Percentiles rank a stretch among this genome's conserved stretches.
Conservation (phyloP, 371 early-diverging fungal genomes). For the Gilbertella persicaria region DNA sequence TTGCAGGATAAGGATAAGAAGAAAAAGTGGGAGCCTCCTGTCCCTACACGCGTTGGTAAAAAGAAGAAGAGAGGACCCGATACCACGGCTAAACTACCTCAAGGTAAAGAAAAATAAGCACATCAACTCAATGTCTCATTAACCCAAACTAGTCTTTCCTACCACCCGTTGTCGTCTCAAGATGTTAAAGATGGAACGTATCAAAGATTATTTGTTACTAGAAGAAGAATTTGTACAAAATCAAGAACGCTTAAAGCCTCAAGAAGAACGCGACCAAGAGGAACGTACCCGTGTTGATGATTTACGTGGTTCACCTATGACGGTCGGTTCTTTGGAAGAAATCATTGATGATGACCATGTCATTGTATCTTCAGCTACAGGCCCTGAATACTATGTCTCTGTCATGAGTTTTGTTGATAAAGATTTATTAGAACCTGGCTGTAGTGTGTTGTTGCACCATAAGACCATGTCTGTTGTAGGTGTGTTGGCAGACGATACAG, state of each 20-base stretch:
- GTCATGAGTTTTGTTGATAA: slow-evolving; percentile 99
- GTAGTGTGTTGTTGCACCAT: slow-evolving; percentile 97
- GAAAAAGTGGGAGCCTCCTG: slow-evolving; percentile 99
- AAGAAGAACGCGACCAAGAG: slow-evolving; percentile 93
- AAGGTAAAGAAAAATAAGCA: slow-evolving; percentile 54
- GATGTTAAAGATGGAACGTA: slow-evolving; percentile 94
- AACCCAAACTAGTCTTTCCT: slow-evolving; percentile 87
- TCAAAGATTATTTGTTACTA: slow-evolving; percentile 96
- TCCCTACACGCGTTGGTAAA: slow-evolving; percentile 97
- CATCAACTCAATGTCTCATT: background rate
- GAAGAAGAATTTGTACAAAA: slow-evolving; percentile 99
- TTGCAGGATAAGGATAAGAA: slow-evolving; percentile 75
- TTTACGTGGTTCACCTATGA: slow-evolving; percentile 99
- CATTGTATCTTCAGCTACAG: slow-evolving; percentile 95
- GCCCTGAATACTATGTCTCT: slow-evolving; percentile 98
- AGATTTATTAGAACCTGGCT: slow-evolving; percentile 98
- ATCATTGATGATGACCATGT: slow-evolving; percentile 99
- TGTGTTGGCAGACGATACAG: slow-evolving; percentile 95
- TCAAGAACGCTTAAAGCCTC: slow-evolving; percentile 95
- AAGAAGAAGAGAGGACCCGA: slow-evolving; percentile 98
- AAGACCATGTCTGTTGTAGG: slow-evolving; percentile 96
- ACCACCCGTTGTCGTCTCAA: slow-evolving; percentile 97
- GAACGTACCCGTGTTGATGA: slow-evolving; percentile 97
- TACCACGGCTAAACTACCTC: slow-evolving; percentile 89
- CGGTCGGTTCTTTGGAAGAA: slow-evolving; percentile 98